These are phyloP conservation scores for Trichoderma brevicompactum DNA, from an alignment of 2,329 filamentous ascomycete genomes.

Conservation along the genomic window DNA sequence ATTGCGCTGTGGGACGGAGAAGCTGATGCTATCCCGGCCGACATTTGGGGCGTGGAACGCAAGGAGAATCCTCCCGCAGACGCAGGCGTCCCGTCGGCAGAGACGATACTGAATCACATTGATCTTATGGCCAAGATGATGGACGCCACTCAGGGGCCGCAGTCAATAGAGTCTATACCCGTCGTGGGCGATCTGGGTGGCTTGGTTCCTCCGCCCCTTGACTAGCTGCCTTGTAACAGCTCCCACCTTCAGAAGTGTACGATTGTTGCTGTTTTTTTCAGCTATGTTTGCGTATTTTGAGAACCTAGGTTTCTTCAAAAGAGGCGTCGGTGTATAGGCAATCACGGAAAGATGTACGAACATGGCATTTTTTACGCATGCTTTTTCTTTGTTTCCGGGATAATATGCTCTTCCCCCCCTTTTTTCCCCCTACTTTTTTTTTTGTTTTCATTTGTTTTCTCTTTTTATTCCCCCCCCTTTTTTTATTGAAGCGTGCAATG, in stretches of 20 bases:
- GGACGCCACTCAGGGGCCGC: conserved; percentile 36
- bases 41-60: conserved; percentile 61
- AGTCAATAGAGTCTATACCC: conserved; percentile 37
- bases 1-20: conserved; percentile 61
- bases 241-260: background rate
- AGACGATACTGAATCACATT: conserved; percentile 48
- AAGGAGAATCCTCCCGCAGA: conserved; percentile 41
- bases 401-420: background rate
- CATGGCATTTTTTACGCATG: conserved; percentile 1
- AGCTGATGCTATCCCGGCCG: conserved; percentile 54
- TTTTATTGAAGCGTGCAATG: background rate
- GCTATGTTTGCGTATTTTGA: background rate
- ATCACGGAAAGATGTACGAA: conserved; percentile 9
- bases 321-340: conserved; percentile 23
- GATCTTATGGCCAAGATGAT: conserved; percentile 47
- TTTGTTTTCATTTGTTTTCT: background rate
- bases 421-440: background rate
- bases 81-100: conserved; percentile 41
- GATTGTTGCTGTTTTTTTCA: background rate
- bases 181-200: conserved; percentile 40
- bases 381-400: background rate
- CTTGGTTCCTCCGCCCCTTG: conserved; percentile 41
- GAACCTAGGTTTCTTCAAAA: background rate
- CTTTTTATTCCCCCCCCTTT: background rate
- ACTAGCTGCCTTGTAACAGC: conserved; percentile 32